Conservation (phyloP, 371 early-diverging fungal species). For the Smittium culicis region DNA sequence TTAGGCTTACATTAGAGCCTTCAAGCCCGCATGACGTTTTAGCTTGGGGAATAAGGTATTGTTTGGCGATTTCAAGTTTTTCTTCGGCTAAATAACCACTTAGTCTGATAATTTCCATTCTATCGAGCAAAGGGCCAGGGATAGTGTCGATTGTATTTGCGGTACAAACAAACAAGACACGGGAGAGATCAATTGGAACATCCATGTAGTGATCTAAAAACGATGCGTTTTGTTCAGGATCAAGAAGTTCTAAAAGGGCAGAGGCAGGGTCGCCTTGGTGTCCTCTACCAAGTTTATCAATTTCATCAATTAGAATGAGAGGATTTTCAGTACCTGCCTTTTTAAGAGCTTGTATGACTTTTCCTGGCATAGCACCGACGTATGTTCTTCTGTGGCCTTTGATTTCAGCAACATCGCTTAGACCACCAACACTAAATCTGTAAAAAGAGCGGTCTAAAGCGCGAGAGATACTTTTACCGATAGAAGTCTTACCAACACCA, state of each 20-base stretch:
- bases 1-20: slow-evolving; percentile 51
- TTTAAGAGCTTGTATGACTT: slow-evolving; percentile 92
- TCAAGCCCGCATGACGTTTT: slow-evolving; percentile 65
- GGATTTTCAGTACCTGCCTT: slow-evolving; percentile 96
- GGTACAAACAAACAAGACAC: slow-evolving; percentile 93
- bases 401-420: slow-evolving; percentile 94
- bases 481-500: slow-evolving; percentile 93
- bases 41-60: slow-evolving; percentile 75
- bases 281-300: slow-evolving; percentile 94
- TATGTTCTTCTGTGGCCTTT: slow-evolving; percentile 97
- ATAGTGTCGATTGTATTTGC: slow-evolving; percentile 93
- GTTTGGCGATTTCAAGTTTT: slow-evolving; percentile 85
- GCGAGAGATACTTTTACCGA: slow-evolving; percentile 92
- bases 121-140: slow-evolving; percentile 88
- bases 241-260: slow-evolving; percentile 86
- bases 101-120: slow-evolving; percentile 92
- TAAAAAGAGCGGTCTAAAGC: slow-evolving; percentile 88
- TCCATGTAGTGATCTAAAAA: slow-evolving; percentile 98
- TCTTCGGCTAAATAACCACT: slow-evolving; percentile 95
- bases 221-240: slow-evolving; percentile 90
- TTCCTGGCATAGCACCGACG: slow-evolving; percentile 99
- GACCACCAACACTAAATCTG: slow-evolving; percentile 91
- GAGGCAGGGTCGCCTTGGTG: slow-evolving; percentile 95
- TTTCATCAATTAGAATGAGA: slow-evolving; percentile 90
- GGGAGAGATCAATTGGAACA: slow-evolving; percentile 89